Evolutionary conservation across 768 basidiomycete species (phyloP).

Genomic region (Mycena chlorophos): DNA sequence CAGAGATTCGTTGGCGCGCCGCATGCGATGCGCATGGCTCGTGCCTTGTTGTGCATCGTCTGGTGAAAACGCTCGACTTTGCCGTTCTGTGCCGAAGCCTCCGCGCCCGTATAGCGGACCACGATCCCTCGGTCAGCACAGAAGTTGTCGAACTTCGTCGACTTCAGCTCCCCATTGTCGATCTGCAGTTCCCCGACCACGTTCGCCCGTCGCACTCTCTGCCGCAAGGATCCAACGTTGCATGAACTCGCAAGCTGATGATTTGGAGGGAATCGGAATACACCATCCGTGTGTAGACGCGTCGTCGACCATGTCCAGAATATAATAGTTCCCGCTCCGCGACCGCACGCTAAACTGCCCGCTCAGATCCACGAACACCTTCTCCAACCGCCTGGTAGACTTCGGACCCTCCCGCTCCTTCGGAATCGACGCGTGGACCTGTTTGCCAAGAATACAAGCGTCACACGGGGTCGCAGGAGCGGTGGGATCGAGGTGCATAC

Average conservation of each 20-base stretch:
- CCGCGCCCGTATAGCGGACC: constrained; percentile 27
- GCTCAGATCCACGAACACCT: constrained; percentile 35
- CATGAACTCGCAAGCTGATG: constrained; percentile 24
- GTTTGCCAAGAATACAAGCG: constrained; percentile 40
- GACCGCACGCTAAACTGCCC: constrained; percentile 26
- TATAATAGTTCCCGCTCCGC: constrained; percentile 27
- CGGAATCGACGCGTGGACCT: constrained; percentile 34
- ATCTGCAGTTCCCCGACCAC: constrained; percentile 20
- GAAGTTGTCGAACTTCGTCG: constrained; percentile 15
- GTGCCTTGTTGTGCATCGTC: constrained; percentile 32
- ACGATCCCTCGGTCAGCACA: constrained; percentile 12
- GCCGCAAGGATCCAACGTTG: constrained; percentile 29
- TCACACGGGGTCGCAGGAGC: constrained; percentile 3
- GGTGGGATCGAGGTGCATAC: constrained; percentile 2
- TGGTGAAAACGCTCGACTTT: constrained; percentile 37
- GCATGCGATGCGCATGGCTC: constrained; percentile 30
- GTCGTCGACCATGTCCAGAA: constrained; percentile 39
- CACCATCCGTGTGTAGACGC: constrained; percentile 30
- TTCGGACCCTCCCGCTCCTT: constrained; percentile 28
- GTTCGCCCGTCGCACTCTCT: constrained; percentile 24
- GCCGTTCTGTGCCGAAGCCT: constrained; percentile 42
- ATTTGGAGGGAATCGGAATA: constrained; percentile 33
- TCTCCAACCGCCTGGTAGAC: constrained; percentile 28
- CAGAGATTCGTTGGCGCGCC: constrained; percentile 30
- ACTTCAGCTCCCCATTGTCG: constrained; percentile 29